These are phyloP conservation scores for Ophiocytium majus DNA, from an alignment of 352 stramenopile species.

Conservation along the genomic window DNA sequence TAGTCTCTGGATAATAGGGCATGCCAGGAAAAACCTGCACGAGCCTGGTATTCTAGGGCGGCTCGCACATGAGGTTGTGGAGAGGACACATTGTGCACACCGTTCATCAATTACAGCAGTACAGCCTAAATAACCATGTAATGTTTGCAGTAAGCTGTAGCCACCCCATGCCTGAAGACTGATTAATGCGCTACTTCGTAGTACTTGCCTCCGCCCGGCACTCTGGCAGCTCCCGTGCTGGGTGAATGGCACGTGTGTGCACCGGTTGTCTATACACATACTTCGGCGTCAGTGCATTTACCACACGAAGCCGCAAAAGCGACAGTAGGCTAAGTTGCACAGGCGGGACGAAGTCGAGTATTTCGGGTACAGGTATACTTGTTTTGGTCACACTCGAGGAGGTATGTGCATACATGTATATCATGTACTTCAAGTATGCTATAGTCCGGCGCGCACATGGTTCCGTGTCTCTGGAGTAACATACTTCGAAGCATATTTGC, in stretches of 20 bases:
- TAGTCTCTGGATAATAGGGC: too few relatives aligned
- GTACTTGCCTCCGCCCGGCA: not conserved
- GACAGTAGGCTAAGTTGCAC: too few relatives aligned
- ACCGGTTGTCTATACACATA: slow-evolving; percentile 49
- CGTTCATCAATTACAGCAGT: not conserved
- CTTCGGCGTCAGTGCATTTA: too few relatives aligned
- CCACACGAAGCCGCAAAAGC: too few relatives aligned
- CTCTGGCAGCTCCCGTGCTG: slow-evolving; percentile 52
- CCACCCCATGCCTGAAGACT: too few relatives aligned
- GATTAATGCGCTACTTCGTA: not conserved
- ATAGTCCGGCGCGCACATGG: too few relatives aligned
- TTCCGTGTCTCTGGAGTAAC: too few relatives aligned
- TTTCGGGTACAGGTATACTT: not conserved
- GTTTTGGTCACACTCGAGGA: not conserved
- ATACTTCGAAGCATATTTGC: too few relatives aligned
- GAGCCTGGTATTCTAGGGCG: not conserved
- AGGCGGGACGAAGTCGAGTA: not conserved
- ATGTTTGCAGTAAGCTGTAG: not conserved
- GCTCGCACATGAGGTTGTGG: not conserved
- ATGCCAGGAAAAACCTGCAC: not conserved
- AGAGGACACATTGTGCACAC: not conserved
- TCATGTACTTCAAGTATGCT: too few relatives aligned
- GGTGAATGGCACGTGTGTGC: slow-evolving; percentile 51
- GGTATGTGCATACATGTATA: too few relatives aligned
- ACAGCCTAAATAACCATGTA: not conserved